Evolutionary conservation across 108 stramenopile species (phyloP).

Genomic region (Schizochytrium sp.): DNA sequence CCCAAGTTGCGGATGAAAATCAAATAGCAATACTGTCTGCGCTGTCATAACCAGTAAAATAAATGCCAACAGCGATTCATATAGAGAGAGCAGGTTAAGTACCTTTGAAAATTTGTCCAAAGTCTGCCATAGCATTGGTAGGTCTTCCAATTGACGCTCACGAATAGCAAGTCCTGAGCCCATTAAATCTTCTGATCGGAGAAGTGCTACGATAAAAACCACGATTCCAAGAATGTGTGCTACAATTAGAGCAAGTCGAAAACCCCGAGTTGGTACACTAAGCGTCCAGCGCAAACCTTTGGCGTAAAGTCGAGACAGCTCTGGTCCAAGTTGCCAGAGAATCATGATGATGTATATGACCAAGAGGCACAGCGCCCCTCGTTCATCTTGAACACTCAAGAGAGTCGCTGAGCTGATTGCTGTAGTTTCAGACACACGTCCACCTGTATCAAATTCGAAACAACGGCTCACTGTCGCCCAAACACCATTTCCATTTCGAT

Average conservation of each 20-base stretch:
- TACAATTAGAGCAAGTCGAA: background rate
- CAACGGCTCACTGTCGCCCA: background rate
- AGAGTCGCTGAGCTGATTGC: background rate
- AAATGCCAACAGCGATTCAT: background rate
- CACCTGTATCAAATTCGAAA: background rate
- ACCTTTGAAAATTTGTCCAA: background rate
- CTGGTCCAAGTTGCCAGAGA: background rate
- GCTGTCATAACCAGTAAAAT: background rate
- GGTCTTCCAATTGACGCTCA: background rate
- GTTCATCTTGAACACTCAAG: background rate
- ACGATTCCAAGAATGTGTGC: background rate
- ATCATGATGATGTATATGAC: background rate
- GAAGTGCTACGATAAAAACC: background rate
- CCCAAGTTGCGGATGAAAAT: constrained; percentile 1
- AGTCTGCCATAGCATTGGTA: background rate
- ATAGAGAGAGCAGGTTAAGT: background rate
- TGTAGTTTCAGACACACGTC: background rate
- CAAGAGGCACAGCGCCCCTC: background rate
- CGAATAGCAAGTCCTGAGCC: background rate
- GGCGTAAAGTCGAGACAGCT: background rate
- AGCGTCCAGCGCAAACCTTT: background rate
- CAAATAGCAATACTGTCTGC: background rate
- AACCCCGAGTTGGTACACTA: background rate
- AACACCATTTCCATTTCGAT: background rate
- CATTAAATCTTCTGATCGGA: background rate